Percentiles rank a stretch among this genome's conserved stretches.
phyloP scores from a whole-genome alignment of 2,329 filamentous ascomycete genomes.

The Raffaelea deltoideospora region DNA sequence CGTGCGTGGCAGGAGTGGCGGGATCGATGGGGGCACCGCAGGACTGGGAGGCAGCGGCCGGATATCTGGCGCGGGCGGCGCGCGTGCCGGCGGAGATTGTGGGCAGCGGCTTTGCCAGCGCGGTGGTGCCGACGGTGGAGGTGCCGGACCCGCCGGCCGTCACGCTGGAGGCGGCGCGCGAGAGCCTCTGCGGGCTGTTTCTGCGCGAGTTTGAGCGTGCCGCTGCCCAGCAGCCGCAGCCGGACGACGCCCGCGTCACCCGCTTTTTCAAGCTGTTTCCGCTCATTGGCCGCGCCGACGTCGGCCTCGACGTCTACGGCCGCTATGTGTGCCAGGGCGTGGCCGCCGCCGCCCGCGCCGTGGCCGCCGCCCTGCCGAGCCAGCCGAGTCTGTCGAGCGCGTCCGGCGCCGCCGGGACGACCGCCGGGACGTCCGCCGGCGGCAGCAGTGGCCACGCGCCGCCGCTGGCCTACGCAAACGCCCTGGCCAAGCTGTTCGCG shows the following conservation, averaged over 20 bases:
- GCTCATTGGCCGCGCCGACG: constrained; percentile 74
- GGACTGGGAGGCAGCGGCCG: constrained; percentile 95
- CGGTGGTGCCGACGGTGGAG: constrained; percentile 89
- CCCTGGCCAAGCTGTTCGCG: constrained; percentile 84
- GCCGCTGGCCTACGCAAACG: constrained; percentile 77
- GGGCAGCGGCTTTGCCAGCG: constrained; percentile 71
- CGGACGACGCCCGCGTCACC: constrained; percentile 80
- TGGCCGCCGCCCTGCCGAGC: constrained; percentile 32
- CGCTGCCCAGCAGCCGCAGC: constrained; percentile 63
- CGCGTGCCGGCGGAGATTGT: constrained; percentile 69
- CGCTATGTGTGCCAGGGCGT: constrained; percentile 94
- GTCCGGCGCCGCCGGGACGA: background rate
- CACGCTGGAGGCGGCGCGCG: constrained; percentile 74
- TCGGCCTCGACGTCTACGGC: constrained; percentile 88
- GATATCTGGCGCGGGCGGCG: constrained; percentile 70
- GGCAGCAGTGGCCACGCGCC: background rate
- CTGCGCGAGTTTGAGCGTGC: constrained; percentile 91
- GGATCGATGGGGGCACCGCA: constrained; percentile 96
- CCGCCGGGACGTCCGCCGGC: constrained; percentile 54
- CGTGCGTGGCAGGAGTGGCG: constrained; percentile 84
- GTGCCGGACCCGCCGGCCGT: constrained; percentile 82
- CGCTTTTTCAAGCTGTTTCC: constrained; percentile 98
- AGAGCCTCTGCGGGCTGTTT: constrained; percentile 82
- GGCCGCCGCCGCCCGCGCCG: constrained; percentile 64
- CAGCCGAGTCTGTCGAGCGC: background rate